Evolutionary conservation across 345 rosid species (phyloP), one percentile per base, ranked within the genome.

Genomic region (Citrus inodora): DNA sequence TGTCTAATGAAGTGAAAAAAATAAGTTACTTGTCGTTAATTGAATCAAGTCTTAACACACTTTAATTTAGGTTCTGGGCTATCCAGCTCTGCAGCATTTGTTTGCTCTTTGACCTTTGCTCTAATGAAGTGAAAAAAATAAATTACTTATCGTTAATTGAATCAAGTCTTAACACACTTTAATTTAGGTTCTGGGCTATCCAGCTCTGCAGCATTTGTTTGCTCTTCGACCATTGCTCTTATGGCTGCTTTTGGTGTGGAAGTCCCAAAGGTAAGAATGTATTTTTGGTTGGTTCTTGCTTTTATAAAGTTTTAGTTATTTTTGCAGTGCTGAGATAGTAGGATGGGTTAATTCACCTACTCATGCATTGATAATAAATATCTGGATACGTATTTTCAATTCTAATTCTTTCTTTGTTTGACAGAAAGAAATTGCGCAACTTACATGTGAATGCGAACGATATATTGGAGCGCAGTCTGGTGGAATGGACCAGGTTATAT

Each of bases 401-500:
- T 78, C 40, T 79, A 32, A 16, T 46, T 46, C 28, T 17, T 76
- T 66, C 64, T 24, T 9, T 77, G 35, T 48, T 75, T 75, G 25
- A 80, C 92, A 97, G 99, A 94, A 97, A 92, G 99, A 97, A 74
- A 69, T 94, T 78, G 99, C 99, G 25, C 99, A 97, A 53, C 85
- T 97, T 75, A 94, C 99, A 4, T 94, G 99, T 75, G 97, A 90
- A 17, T 94, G 99, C 76, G 99, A 94, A 86, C 88, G 90, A 71
- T 98, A 97, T 75, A 92, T 97, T 71, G 99, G 99, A 84, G 94
- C 98, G 7, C 99, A 92, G 68, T 94, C 99, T 70, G 99, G 99
- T 80, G 99, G 99, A 74, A 97, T 97, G 99, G 99, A 94, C 83
- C 99, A 97, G 97, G 98, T 96, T 76, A 48, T 30, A 32, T 16